Evolutionary conservation across 768 basidiomycete genomes (phyloP).

Genomic region (Tulasnella sp.): DNA sequence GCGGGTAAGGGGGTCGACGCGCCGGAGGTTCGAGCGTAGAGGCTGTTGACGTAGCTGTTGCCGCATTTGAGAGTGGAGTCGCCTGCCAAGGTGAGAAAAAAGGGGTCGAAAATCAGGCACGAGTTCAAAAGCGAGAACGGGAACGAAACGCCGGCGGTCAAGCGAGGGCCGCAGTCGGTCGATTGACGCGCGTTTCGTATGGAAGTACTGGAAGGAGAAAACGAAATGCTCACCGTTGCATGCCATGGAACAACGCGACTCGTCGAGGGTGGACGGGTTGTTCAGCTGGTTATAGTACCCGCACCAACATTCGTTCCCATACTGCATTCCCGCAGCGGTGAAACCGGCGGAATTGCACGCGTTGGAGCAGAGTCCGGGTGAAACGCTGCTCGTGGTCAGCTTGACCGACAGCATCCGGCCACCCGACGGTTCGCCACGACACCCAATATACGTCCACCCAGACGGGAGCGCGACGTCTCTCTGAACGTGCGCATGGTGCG

Average conservation of each 20-base stretch:
- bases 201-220: background rate
- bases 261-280: background rate
- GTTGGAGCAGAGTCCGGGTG: background rate
- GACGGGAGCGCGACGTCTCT: background rate
- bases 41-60: background rate
- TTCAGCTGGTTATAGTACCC: background rate
- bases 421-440: background rate
- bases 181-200: background rate
- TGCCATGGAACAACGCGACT: background rate
- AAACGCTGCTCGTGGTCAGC: background rate
- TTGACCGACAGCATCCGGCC: background rate
- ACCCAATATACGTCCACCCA: background rate
- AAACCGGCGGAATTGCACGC: constrained; percentile 17
- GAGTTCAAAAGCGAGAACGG: background rate
- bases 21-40: background rate
- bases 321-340: constrained; percentile 22
- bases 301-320: constrained; percentile 25
- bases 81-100: background rate
- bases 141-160: background rate
- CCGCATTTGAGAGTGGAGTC: background rate
- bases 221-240: background rate
- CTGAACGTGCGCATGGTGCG: background rate
- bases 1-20: background rate
- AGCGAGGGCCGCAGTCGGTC: too few species aligned
- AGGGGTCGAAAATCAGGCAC: background rate